Evolutionary conservation across 1,284 basidiomycete species (phyloP).

Genomic region (Irpex lacteus): DNA sequence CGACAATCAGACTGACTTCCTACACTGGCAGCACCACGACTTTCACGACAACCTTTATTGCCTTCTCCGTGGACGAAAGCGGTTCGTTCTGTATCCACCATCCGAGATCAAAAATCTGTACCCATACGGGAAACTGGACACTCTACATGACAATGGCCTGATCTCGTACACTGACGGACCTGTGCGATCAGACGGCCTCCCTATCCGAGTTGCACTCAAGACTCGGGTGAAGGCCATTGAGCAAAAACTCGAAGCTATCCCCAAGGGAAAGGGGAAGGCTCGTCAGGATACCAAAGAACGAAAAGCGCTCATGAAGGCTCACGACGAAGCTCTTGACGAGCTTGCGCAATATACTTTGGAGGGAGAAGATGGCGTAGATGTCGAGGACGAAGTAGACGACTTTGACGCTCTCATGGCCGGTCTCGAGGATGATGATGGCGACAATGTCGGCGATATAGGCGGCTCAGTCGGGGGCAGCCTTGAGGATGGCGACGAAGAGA

Average conservation of each 20-base stretch:
- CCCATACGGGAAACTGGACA: constrained; percentile 27
- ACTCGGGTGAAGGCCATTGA: constrained; percentile 27
- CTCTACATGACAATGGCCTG: constrained; percentile 27
- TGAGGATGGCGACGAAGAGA: constrained; percentile 10
- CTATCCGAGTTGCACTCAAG: constrained; percentile 23
- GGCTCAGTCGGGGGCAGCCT: constrained; percentile 15
- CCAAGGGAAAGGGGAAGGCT: constrained; percentile 22
- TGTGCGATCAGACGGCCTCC: constrained; percentile 29
- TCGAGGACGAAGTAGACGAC: constrained; percentile 22
- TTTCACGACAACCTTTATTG: constrained; percentile 36
- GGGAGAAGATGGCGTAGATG: constrained; percentile 20
- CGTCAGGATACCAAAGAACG: constrained; percentile 19
- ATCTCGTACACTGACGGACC: constrained; percentile 29
- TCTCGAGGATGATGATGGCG: constrained; percentile 12
- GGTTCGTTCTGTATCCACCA: constrained; percentile 33
- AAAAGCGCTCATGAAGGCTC: constrained; percentile 21
- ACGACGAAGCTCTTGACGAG: constrained; percentile 27
- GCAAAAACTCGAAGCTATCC: constrained; percentile 22
- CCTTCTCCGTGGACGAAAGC: constrained; percentile 30
- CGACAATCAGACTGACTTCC: neutral
- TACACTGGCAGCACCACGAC: constrained; percentile 27
- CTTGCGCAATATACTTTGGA: constrained; percentile 24
- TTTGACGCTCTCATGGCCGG: constrained; percentile 22
- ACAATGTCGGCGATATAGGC: constrained; percentile 6
- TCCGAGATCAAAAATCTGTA: constrained; percentile 25